Evolutionary conservation across 1,284 basidiomycete species (phyloP).

Genomic region (Ustilago shanxiensis): DNA sequence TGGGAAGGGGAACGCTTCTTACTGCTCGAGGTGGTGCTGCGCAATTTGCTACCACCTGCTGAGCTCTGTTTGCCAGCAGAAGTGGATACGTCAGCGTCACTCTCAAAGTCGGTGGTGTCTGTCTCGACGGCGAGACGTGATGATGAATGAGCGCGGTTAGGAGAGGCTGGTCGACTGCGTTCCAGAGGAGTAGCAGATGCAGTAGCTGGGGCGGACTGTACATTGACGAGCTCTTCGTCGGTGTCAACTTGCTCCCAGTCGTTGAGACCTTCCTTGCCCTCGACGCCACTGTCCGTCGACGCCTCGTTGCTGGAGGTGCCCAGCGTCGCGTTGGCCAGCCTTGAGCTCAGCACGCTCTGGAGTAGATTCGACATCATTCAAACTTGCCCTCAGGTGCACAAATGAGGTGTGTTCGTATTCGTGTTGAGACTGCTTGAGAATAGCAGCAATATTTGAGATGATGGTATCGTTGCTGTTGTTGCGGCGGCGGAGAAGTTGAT

Average conservation of each 20-base stretch:
- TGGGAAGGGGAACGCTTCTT: conserved; percentile 20
- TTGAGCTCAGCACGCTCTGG: conserved; percentile 56
- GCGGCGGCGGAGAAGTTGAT: not conserved
- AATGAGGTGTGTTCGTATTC: too few relatives aligned
- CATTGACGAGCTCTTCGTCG: conserved; percentile 54
- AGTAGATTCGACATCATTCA: conserved; percentile 58
- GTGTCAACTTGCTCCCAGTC: conserved; percentile 60
- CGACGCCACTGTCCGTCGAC: conserved; percentile 4
- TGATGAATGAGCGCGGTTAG: conserved; percentile 28
- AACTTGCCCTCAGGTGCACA: not conserved
- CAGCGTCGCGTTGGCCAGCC: conserved; percentile 52
- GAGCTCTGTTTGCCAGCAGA: conserved; percentile 4
- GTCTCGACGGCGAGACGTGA: conserved; percentile 47
- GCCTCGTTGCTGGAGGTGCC: conserved; percentile 25
- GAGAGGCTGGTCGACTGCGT: conserved; percentile 45
- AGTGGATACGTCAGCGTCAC: conserved; percentile 20
- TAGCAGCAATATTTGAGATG: too few relatives aligned
- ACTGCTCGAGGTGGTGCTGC: conserved; percentile 5
- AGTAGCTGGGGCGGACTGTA: conserved; percentile 44
- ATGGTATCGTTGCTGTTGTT: too few relatives aligned
- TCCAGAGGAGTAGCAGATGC: conserved; percentile 48
- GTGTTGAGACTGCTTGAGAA: too few relatives aligned
- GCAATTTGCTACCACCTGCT: conserved; percentile 18
- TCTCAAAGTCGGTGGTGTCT: conserved; percentile 47
- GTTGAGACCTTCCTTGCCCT: conserved; percentile 38